phyloP scores from a whole-genome alignment of 129 eudicot species.

The Smallanthus sonchifolius region DNA sequence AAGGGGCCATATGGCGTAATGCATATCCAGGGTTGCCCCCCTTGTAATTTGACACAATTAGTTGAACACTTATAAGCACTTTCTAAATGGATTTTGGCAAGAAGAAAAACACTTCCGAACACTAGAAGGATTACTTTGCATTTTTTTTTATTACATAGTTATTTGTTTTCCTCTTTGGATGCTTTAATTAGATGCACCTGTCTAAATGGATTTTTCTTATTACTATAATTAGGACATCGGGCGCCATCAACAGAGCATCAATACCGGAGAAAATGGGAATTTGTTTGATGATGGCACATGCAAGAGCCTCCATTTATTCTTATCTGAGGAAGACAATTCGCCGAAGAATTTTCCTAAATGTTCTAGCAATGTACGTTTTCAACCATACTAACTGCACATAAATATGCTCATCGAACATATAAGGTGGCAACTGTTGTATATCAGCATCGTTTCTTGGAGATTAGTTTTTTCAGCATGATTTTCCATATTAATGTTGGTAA shows the following conservation, averaged over 20 bases:
- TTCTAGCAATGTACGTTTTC: conserved; percentile 50
- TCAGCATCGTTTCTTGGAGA: background rate
- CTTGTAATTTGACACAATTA: background rate
- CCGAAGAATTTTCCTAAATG: conserved; percentile 33
- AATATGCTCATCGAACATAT: conserved; percentile 12
- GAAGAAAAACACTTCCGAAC: background rate
- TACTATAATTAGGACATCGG: conserved; percentile 30
- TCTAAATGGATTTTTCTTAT: conserved; percentile 7
- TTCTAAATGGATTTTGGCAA: background rate
- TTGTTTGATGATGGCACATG: conserved; percentile 32
- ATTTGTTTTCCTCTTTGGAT: background rate
- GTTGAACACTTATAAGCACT: background rate
- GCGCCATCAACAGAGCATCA: conserved; percentile 21
- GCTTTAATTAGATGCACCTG: background rate
- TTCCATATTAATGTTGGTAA: too few species aligned
- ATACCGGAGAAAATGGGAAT: conserved; percentile 22
- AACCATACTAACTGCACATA: background rate
- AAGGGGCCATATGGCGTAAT: background rate
- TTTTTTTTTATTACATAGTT: background rate
- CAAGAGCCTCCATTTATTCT: conserved; percentile 48
- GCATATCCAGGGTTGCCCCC: background rate
- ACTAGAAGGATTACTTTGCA: background rate
- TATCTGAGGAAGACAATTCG: conserved; percentile 62
- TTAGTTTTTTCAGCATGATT: background rate
- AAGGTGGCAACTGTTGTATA: background rate